phyloP scores from a whole-genome alignment of 1,284 basidiomycete genomes.

The Tremellales sp. region DNA sequence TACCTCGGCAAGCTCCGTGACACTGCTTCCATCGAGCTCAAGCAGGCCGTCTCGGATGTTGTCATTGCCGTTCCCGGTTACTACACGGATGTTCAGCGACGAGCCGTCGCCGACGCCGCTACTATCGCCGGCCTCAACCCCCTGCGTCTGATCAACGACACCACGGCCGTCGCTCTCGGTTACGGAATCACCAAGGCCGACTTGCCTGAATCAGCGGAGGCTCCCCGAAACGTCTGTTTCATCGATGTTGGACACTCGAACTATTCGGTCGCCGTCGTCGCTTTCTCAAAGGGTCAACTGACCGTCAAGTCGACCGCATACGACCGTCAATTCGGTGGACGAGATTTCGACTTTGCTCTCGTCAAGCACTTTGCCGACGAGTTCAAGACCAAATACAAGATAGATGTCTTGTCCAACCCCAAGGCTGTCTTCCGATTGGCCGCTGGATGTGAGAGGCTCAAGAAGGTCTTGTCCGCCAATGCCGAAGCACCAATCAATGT shows the following conservation, averaged over 20 bases:
- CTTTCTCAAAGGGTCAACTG: constrained; percentile 88
- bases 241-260: constrained; percentile 89
- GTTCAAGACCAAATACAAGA: constrained; percentile 91
- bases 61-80: constrained; percentile 91
- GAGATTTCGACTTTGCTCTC: constrained; percentile 86
- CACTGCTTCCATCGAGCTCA: constrained; percentile 76
- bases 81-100: constrained; percentile 87
- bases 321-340: constrained; percentile 85
- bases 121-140: constrained; percentile 79
- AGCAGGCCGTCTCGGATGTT: constrained; percentile 76
- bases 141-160: constrained; percentile 90
- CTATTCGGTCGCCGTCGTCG: constrained; percentile 76
- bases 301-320: constrained; percentile 79
- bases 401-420: constrained; percentile 81
- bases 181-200: constrained; percentile 97
- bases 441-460: constrained; percentile 69
- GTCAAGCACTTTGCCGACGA: constrained; percentile 79
- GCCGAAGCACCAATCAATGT: constrained; percentile 79
- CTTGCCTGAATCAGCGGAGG: constrained; percentile 71
- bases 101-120: constrained; percentile 81
- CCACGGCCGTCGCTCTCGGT: constrained; percentile 84
- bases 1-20: constrained; percentile 85
- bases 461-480: constrained; percentile 77
- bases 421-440: constrained; percentile 86
- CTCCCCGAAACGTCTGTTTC: constrained; percentile 79